Evolutionary conservation across 192 early-diverging fungal genomes (phyloP).

Genomic region (Endogone sp.): DNA sequence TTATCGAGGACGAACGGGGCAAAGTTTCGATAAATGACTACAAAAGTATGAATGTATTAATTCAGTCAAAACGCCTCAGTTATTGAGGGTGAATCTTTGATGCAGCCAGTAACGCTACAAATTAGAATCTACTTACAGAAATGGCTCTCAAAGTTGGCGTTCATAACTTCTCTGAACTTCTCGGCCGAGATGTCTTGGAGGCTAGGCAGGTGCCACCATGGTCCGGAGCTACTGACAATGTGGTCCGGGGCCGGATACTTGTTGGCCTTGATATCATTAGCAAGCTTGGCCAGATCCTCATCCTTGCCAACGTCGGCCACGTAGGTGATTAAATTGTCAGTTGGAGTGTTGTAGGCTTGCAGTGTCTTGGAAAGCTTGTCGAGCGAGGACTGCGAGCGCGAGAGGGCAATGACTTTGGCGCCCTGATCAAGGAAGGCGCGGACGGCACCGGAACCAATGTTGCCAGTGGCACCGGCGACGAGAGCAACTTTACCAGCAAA

Average conservation of each 20-base stretch:
- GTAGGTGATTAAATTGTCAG: background rate
- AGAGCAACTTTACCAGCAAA: background rate
- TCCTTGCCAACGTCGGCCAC: background rate
- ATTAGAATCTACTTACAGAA: background rate
- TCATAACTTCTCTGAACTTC: background rate
- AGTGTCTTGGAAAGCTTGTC: background rate
- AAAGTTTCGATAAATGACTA: background rate
- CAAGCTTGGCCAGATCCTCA: background rate
- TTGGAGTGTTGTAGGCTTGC: background rate
- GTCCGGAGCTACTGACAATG: background rate
- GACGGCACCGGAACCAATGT: background rate
- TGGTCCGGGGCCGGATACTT: background rate
- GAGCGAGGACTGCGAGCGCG: background rate
- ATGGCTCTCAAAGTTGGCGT: background rate
- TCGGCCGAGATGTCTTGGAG: background rate
- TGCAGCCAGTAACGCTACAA: too few relatives aligned
- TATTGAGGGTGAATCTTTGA: too few relatives aligned
- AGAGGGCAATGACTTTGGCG: background rate
- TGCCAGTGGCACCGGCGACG: background rate
- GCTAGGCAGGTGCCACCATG: background rate
- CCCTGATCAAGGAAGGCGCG: background rate
- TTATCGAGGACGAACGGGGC: background rate
- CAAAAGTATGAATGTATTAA: background rate
- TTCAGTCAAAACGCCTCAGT: too few relatives aligned
- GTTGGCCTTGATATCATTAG: background rate